Conservation (phyloP, 805 yeast genomes). For the Lachancea kluyveri region DNA sequence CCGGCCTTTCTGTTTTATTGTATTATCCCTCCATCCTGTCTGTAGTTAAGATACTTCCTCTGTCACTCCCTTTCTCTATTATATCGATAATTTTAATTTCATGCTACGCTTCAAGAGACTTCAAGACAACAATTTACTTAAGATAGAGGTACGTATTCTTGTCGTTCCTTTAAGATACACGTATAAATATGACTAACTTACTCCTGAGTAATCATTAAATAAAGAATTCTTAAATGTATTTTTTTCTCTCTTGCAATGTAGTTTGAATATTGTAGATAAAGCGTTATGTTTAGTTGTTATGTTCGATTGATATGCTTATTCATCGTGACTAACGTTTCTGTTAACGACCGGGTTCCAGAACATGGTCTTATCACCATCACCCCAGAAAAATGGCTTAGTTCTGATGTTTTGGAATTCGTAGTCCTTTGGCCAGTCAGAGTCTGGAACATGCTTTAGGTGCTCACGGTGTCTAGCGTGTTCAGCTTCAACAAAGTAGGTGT, state of each 20-base stretch:
- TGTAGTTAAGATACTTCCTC: no score
- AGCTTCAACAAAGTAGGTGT: slow-evolving; percentile 74
- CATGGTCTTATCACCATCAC: slow-evolving; percentile 94
- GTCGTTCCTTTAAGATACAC: slow-evolving; percentile 1
- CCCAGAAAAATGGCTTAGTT: slow-evolving; percentile 91
- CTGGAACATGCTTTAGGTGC: slow-evolving; percentile 62
- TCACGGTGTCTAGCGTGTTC: slow-evolving; percentile 89
- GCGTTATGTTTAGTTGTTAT: no score
- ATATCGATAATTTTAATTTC: no score
- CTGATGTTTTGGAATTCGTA: slow-evolving; percentile 91
- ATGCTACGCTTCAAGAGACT: no score
- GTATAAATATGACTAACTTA: slow-evolving; percentile 1
- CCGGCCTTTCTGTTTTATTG: no score
- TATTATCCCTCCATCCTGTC: no score
- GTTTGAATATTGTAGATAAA: no score
- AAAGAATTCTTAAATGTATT: no score
- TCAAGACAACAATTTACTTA: no score
- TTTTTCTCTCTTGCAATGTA: no score
- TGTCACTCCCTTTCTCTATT: no score
- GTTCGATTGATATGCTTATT: slow-evolving; percentile 1
- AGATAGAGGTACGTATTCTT: no score
- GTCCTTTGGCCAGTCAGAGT: slow-evolving; percentile 89
- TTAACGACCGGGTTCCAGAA: slow-evolving; percentile 94
- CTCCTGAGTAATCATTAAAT: slow-evolving; percentile 1
- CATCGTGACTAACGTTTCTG: slow-evolving; percentile 60